Evolutionary conservation across 768 basidiomycete species (phyloP), one percentile per base, ranked within the genome.

Genomic region (Leccinellum luteum): DNA sequence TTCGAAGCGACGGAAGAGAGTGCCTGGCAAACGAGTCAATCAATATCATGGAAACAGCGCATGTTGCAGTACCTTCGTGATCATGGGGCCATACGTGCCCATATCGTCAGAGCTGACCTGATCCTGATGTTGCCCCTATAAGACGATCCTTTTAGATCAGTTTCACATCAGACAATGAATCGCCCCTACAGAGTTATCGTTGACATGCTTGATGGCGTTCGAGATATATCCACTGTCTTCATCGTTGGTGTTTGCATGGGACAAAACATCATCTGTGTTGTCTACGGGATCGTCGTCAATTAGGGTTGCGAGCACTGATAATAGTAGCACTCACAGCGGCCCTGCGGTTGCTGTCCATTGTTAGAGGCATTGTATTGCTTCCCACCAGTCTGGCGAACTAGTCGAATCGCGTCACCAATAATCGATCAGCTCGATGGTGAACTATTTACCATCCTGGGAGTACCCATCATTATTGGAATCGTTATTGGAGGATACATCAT

Each of bases 181-280:
- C 35, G 15, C 23, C 6, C 68, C 12, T 52, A 68, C 67, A n/a
- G 60, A 9, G n/a, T 69, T 68, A 9, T 28, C 14, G 6, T 65
- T 61, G 30, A 70, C 67, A 12, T 68, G 67, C 3, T 58, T 45
- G 1, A 70, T 28, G 41, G 67, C 67, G 3, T 65, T 63, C 14
- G 48, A 6, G 10, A 69, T 52, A 7, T 50, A 58, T 15, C 51
- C 58, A 19, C 47, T 21, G 31, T 21, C 27, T 0, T 63, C 63
- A 27, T 57, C 54, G 30, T 48, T 54, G n/a, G 38, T 52, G 9
- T 45, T 68, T 6, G 90, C 90, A 45, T 71, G 78, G 52, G 78
- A 69, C 32, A 87, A 74, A 38, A 83, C 89, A 56, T 87, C 81
- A 9, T 85, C 77, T n/a, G 86, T 71, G 70, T 92, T 69, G 69